Percentiles rank a stretch among this genome's conserved stretches.
Conservation (phyloP, 2,329 filamentous ascomycete species). For the Capronia epimyces region DNA sequence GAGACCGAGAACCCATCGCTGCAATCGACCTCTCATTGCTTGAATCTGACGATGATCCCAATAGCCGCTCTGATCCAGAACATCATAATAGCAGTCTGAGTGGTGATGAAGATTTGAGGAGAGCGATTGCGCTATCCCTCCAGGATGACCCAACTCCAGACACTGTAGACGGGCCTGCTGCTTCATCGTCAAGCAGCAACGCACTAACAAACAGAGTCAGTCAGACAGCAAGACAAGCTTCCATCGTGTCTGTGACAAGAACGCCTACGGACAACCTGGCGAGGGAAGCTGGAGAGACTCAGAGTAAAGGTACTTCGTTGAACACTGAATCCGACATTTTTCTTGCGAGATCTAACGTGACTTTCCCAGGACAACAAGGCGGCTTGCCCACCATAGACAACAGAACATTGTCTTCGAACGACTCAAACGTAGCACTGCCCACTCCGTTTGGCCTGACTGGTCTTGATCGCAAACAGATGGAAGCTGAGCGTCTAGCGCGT, state of each 20-base stretch:
- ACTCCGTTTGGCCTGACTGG: constrained; percentile 35
- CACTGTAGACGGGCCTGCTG: neutral
- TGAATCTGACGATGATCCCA: constrained; percentile 5
- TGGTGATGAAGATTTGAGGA: constrained; percentile 35
- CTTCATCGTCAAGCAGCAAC: neutral
- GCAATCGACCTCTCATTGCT: constrained; percentile 13
- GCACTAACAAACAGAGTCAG: neutral
- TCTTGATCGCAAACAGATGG: constrained; percentile 76
- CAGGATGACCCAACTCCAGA: constrained; percentile 15
- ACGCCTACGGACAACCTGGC: neutral
- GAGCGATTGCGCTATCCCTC: constrained; percentile 32
- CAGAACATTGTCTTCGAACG: neutral
- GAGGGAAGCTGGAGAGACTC: neutral
- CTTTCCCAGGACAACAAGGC: neutral
- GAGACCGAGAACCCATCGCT: constrained; percentile 1
- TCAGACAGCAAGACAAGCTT: no score
- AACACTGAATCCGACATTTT: no score
- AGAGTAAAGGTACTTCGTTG: neutral
- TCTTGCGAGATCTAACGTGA: neutral
- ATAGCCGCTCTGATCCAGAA: neutral
- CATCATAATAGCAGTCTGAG: no score
- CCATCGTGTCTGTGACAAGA: no score
- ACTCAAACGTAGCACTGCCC: neutral
- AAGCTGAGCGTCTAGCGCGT: constrained; percentile 71
- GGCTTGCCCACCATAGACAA: neutral